Evolutionary conservation across 1,284 basidiomycete genomes (phyloP).

Genomic region (Trametes sp.): DNA sequence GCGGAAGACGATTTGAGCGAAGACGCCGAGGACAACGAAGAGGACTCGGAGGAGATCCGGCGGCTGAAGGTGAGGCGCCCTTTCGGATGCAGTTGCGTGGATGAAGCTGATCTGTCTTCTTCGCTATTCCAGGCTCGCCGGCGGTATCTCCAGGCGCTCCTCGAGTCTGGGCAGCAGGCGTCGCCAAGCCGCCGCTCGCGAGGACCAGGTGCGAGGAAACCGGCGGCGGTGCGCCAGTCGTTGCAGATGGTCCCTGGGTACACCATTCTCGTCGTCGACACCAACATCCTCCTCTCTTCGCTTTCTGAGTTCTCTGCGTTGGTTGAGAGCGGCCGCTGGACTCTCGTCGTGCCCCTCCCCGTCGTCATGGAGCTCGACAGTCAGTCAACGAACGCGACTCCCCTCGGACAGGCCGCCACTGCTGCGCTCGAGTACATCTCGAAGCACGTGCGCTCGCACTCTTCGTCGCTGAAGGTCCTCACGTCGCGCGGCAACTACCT

Average conservation of each 20-base stretch:
- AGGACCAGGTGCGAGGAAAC: slow-evolving; percentile 38
- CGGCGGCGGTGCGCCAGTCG: slow-evolving; percentile 45
- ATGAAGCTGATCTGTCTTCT: slow-evolving; percentile 2
- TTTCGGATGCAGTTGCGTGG: background rate
- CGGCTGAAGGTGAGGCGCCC: slow-evolving; percentile 70
- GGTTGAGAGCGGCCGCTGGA: slow-evolving; percentile 87
- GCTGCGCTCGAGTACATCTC: slow-evolving; percentile 81
- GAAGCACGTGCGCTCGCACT: slow-evolving; percentile 77
- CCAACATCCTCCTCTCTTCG: slow-evolving; percentile 90
- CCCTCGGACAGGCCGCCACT: slow-evolving; percentile 75
- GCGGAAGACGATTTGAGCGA: slow-evolving; percentile 52
- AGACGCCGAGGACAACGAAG: slow-evolving; percentile 65
- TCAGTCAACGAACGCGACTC: slow-evolving; percentile 71
- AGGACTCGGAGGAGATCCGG: slow-evolving; percentile 77
- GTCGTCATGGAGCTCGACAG: slow-evolving; percentile 98
- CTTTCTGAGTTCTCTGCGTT: slow-evolving; percentile 76
- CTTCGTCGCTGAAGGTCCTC: slow-evolving; percentile 88
- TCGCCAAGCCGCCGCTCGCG: slow-evolving; percentile 47
- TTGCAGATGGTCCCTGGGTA: slow-evolving; percentile 85
- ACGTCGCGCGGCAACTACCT: slow-evolving; percentile 96
- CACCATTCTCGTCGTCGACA: slow-evolving; percentile 92
- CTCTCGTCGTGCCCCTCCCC: slow-evolving; percentile 89
- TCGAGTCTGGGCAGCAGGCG: slow-evolving; percentile 53
- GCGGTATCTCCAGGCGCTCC: slow-evolving; percentile 66
- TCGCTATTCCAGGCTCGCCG: slow-evolving; percentile 62